Evolutionary conservation across 1,284 basidiomycete genomes (phyloP), one percentile per base, ranked within the genome.

Genomic region (Trichosporon faecale): DNA sequence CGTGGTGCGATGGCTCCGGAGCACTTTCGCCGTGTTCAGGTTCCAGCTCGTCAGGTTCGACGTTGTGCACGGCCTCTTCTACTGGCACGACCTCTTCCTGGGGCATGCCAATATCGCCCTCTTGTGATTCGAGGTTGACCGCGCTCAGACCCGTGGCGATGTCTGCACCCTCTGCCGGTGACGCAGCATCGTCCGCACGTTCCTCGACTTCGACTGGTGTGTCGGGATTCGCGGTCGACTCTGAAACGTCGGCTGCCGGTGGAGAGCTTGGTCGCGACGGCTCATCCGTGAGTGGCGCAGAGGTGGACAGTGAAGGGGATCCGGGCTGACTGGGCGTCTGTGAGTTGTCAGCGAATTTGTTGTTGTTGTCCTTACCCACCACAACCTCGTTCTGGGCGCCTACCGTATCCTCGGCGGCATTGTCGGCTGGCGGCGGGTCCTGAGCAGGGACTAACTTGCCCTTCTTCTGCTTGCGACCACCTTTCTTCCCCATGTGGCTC

Each of bases 381-480:
- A n/a, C 27, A 29, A 25, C 9, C 21, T 25, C 21, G 11, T 52
- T 21, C 21, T 33, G 21, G 6, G 14, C 29, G 16, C 33, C 57
- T 1, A n/a, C 27, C 16, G 23, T n/a, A 7, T 6, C 18, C 57
- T 61, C 27, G 14, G 57, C 29, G 8, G 57, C 57, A 16, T 8
- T 31, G 57, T 61, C 29, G 16, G 57, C 31, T 29, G 31, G 57
- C 29, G 57, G 57, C 18, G 57, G 29, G 18, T 31, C 29, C 57
- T n/a, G 27, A 12, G 57, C 57, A 61, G 57, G 29, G 29, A 18
- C 18, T n/a, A 29, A 3, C 29, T 61, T 61, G 27, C 57, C 57
- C 57, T 61, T 61, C 18, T 61, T 61, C 27, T 29, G 57, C 57
- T 61, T 61, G 57, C 57, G 57, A 29, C 57, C 57, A 61, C 57